A percentile compares a stretch with the other conserved stretches of the same genome.
phyloP scores from a whole-genome alignment of 139 green algal genomes.

The Tetraselmis striata region DNA sequence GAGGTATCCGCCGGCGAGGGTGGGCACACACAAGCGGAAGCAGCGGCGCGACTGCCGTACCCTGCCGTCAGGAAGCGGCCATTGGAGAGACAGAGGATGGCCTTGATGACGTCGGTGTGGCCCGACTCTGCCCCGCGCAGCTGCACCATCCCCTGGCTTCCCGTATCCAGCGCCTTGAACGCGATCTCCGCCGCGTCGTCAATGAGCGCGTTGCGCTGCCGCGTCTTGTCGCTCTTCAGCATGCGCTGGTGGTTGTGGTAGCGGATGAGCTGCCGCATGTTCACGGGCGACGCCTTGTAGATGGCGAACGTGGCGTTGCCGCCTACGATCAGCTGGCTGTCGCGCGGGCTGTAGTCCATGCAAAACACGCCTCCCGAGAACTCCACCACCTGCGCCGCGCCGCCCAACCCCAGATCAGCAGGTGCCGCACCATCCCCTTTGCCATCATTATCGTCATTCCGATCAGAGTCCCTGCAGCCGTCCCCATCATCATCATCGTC shows the following conservation, averaged over 20 bases:
- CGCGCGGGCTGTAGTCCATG: not conserved
- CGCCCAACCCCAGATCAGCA: no score
- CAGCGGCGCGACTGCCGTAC: no score
- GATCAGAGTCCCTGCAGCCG: no score
- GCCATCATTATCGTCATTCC: no score
- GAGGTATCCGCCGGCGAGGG: not conserved
- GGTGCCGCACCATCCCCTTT: no score
- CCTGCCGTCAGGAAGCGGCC: slow-evolving; percentile 48
- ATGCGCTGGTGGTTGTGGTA: not conserved
- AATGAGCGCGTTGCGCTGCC: not conserved
- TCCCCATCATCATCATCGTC: no score
- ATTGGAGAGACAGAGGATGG: slow-evolving; percentile 52
- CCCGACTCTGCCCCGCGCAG: slow-evolving; percentile 8
- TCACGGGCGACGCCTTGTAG: not conserved
- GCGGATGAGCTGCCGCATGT: not conserved
- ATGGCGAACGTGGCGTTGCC: not conserved
- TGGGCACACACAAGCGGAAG: no score
- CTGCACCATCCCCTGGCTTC: not conserved
- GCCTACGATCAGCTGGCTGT: not conserved
- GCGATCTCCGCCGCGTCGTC: not conserved
- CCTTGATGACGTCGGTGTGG: slow-evolving; percentile 57
- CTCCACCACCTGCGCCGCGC: no score
- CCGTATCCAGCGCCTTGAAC: not conserved
- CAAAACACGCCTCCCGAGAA: not conserved
- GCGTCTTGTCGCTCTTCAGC: not conserved